Evolutionary conservation across 495 filamentous ascomycete species (phyloP).

Genomic region (Cercophora samala): DNA sequence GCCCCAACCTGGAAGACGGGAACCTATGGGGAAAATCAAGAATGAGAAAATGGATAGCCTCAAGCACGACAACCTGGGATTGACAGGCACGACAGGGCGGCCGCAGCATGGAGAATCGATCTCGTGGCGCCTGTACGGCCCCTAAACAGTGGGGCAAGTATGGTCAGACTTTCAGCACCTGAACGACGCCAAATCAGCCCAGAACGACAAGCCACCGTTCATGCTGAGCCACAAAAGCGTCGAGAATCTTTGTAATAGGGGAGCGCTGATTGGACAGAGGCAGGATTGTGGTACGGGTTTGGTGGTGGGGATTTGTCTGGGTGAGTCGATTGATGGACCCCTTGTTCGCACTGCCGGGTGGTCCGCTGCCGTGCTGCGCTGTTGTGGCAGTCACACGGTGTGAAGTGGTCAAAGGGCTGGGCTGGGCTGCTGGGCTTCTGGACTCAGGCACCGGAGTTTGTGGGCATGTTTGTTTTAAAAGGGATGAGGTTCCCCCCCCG

Average conservation of each 20-base stretch:
- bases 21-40: background rate
- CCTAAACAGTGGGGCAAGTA: slow-evolving; percentile 8
- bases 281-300: background rate
- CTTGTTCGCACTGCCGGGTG: background rate
- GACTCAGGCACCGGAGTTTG: background rate
- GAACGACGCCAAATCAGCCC: slow-evolving; percentile 25
- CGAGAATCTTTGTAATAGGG: slow-evolving; percentile 25
- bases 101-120: background rate
- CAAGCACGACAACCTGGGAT: slow-evolving; percentile 8
- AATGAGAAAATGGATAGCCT: background rate
- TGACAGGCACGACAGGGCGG: background rate
- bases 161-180: slow-evolving; percentile 14
- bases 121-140: background rate
- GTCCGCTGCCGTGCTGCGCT: background rate
- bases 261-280: slow-evolving; percentile 21
- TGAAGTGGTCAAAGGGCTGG: background rate
- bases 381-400: slow-evolving; percentile 4
- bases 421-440: background rate
- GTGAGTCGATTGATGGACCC: slow-evolving; percentile 10
- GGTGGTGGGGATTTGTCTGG: background rate
- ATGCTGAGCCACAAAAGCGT: slow-evolving; percentile 21
- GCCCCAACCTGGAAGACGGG: too few relatives aligned
- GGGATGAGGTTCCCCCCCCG: background rate
- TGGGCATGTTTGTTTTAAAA: background rate
- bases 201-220: slow-evolving; percentile 32